Evolutionary conservation across 2,329 filamentous ascomycete genomes (phyloP).

Genomic region (Claviceps pazoutovae): DNA sequence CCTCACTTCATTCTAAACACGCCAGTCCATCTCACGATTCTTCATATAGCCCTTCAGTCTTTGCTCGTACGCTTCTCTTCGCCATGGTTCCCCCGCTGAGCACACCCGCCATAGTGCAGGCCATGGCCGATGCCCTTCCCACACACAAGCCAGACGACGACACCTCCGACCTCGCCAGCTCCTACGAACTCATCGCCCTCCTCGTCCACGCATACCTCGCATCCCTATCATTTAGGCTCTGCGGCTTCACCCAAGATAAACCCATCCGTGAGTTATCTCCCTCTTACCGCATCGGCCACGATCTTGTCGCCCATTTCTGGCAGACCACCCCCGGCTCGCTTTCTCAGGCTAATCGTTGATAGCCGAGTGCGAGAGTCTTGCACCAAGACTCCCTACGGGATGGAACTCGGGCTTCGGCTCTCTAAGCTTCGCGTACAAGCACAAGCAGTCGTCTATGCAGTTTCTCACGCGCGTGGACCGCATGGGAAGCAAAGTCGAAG

Average conservation of each 20-base stretch:
- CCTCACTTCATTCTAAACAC: too few species aligned
- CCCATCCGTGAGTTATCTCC: conserved; percentile 42
- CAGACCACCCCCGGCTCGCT: not conserved
- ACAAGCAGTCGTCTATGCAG: conserved; percentile 71
- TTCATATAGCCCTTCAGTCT: too few species aligned
- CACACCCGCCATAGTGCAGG: conserved; percentile 29
- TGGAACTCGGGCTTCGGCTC: conserved; percentile 67
- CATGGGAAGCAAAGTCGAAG: conserved; percentile 69
- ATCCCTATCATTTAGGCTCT: conserved; percentile 63
- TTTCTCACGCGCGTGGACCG: conserved; percentile 73
- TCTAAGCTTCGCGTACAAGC: conserved; percentile 75
- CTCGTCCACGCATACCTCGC: conserved; percentile 74
- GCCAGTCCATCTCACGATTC: too few species aligned
- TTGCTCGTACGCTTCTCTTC: not conserved
- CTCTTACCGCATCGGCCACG: not conserved
- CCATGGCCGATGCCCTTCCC: conserved; percentile 47
- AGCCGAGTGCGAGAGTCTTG: conserved; percentile 37
- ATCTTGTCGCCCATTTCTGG: too few species aligned
- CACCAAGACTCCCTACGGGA: conserved; percentile 52
- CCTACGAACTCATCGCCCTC: conserved; percentile 72
- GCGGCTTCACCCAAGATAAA: conserved; percentile 76
- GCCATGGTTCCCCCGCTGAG: conserved; percentile 10
- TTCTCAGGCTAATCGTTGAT: not conserved
- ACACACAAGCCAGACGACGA: conserved; percentile 37
- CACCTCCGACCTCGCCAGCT: conserved; percentile 50